These are phyloP conservation scores for Trichosporon ovoides DNA, from an alignment of 1,284 basidiomycete species.

Conservation along the genomic window DNA sequence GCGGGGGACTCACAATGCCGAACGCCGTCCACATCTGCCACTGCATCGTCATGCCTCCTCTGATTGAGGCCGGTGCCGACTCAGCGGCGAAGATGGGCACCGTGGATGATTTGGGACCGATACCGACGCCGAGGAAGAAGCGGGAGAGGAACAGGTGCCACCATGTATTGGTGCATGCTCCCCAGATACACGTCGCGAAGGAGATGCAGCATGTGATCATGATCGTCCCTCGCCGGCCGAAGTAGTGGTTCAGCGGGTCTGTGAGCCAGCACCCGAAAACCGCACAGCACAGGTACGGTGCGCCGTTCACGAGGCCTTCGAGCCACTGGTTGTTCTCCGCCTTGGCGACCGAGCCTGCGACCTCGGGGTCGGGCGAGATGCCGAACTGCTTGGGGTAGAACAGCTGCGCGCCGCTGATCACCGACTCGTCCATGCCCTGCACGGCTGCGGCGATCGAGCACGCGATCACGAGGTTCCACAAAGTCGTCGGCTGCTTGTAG, in stretches of 20 bases:
- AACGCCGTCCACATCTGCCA: constrained; percentile 51
- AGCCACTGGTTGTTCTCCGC: constrained; percentile 70
- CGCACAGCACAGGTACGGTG: constrained; percentile 59
- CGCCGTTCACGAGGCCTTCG: constrained; percentile 66
- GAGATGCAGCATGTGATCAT: constrained; percentile 37
- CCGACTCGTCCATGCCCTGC: constrained; percentile 40
- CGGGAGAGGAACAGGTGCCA: constrained; percentile 49
- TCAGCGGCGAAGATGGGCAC: constrained; percentile 63
- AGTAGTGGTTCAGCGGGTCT: constrained; percentile 59
- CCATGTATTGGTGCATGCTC: constrained; percentile 57
- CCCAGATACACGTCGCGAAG: constrained; percentile 50
- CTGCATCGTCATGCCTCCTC: constrained; percentile 61
- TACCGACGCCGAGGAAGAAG: constrained; percentile 49
- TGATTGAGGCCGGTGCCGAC: constrained; percentile 63
- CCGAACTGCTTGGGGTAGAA: constrained; percentile 33
- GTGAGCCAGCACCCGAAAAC: constrained; percentile 60
- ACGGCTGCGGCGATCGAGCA: constrained; percentile 43
- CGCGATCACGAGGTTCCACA: constrained; percentile 48
- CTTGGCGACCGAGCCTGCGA: constrained; percentile 56
- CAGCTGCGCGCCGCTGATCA: constrained; percentile 30
- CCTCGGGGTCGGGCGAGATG: constrained; percentile 20
- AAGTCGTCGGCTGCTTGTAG: constrained; percentile 57
- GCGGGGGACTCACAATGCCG: constrained; percentile 50
- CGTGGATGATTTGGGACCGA: constrained; percentile 9
- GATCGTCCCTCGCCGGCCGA: constrained; percentile 49